Percentiles rank a stretch among this genome's conserved stretches.
Conservation (phyloP, 225 moss, liverwort and hornwort species). For the Asterella californica region DNA sequence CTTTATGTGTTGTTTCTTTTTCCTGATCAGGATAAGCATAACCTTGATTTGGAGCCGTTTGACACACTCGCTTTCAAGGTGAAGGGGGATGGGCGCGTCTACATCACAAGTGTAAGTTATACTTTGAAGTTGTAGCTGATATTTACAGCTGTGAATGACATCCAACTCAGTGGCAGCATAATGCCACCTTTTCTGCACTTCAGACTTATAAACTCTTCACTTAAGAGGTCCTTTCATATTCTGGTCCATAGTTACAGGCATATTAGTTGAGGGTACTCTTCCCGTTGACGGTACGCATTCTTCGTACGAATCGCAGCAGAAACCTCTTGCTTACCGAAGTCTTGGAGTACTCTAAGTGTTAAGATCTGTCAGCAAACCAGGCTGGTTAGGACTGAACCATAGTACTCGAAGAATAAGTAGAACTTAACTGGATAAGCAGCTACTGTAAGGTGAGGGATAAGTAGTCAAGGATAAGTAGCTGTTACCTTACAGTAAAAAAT, state of each 20-base stretch:
- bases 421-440: too few species aligned
- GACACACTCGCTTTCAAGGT: conserved; percentile 68
- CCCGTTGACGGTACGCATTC: background rate
- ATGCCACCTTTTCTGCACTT: background rate
- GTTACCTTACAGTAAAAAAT: background rate
- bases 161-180: background rate
- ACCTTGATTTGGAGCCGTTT: conserved; percentile 73
- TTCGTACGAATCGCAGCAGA: background rate
- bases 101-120: conserved; percentile 57
- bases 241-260: background rate
- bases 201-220: background rate
- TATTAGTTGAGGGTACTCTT: too few species aligned
- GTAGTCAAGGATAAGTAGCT: too few species aligned
- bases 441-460: too few species aligned
- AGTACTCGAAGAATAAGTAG: too few species aligned
- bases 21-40: conserved; percentile 46
- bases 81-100: conserved; percentile 87
- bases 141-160: conserved; percentile 47
- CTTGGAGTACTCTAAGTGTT: background rate
- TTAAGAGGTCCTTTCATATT: background rate
- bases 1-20: background rate
- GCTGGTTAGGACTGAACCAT: too few species aligned
- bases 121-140: background rate
- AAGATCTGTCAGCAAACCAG: too few species aligned
- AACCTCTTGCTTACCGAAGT: background rate